These are phyloP conservation scores for Fimicolochytrium jonesii DNA, from an alignment of 192 early-diverging fungal species.

Conservation along the genomic window DNA sequence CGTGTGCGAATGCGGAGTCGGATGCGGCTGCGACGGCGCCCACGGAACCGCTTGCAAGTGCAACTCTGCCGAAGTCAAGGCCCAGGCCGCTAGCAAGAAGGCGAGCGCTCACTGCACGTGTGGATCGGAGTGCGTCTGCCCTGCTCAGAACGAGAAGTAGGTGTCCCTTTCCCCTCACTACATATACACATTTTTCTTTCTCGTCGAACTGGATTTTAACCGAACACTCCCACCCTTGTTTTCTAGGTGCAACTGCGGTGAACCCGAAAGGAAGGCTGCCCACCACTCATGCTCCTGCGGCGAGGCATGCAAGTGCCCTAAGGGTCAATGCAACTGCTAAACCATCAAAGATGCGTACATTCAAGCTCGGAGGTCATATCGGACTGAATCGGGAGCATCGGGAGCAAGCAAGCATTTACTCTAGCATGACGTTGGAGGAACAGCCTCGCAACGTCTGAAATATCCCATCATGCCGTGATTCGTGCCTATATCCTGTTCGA, in stretches of 20 bases:
- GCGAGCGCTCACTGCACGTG: not conserved
- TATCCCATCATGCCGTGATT: no score
- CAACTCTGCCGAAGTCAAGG: conserved; percentile 15
- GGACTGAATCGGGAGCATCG: no score
- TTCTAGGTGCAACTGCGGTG: conserved; percentile 3
- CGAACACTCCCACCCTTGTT: no score
- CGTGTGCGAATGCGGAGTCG: conserved; percentile 8
- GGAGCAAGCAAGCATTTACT: no score
- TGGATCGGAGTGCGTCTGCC: not conserved
- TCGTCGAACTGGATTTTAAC: no score
- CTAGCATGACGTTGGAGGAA: no score
- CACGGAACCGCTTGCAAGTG: not conserved
- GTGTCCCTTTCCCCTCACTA: no score
- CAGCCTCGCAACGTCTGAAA: no score
- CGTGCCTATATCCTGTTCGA: no score
- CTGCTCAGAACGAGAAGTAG: conserved; percentile 5
- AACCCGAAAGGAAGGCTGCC: not conserved
- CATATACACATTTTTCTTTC: no score
- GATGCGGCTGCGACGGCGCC: conserved; percentile 1
- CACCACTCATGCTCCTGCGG: not conserved
- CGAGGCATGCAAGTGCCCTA: not conserved
- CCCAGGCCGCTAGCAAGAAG: not conserved
- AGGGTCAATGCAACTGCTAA: not conserved
- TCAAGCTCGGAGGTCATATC: no score
- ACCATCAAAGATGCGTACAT: no score